These are phyloP conservation scores for Avicennia marina DNA, from an alignment of 257 asterid species.

Conservation along the genomic window DNA sequence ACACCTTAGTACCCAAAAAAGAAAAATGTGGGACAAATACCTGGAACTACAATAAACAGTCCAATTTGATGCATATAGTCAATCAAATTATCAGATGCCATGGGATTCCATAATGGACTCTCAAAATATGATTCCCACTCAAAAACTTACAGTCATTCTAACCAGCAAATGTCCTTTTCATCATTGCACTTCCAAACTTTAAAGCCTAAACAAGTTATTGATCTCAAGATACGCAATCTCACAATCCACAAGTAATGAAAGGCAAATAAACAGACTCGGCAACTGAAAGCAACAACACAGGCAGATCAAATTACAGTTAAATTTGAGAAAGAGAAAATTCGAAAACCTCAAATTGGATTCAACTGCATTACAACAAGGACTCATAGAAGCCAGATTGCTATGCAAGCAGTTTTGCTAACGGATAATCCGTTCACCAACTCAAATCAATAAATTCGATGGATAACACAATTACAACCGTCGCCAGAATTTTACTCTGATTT, in stretches of 20 bases:
- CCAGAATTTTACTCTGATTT: no score
- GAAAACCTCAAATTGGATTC: no score
- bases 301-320: not conserved
- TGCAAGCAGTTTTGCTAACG: not conserved
- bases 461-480: no score
- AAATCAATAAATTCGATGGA: not conserved
- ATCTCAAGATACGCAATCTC: not conserved
- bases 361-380: no score
- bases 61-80: no score
- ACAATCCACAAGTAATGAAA: not conserved
- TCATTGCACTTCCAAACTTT: not conserved
- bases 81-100: not conserved
- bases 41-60: not conserved
- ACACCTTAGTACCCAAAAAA: not conserved
- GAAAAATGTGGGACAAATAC: not conserved
- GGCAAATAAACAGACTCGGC: not conserved
- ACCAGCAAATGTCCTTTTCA: constrained; percentile 1
- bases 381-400: no score
- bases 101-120: not conserved
- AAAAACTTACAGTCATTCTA: no score
- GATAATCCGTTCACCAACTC: not conserved
- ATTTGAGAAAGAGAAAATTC: no score
- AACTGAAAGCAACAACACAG: not conserved
- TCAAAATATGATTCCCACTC: not conserved
- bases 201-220: not conserved